Base-by-base conservation (phyloP, 768 basidiomycete genomes). In the Steccherinum ochraceum region DNA sequence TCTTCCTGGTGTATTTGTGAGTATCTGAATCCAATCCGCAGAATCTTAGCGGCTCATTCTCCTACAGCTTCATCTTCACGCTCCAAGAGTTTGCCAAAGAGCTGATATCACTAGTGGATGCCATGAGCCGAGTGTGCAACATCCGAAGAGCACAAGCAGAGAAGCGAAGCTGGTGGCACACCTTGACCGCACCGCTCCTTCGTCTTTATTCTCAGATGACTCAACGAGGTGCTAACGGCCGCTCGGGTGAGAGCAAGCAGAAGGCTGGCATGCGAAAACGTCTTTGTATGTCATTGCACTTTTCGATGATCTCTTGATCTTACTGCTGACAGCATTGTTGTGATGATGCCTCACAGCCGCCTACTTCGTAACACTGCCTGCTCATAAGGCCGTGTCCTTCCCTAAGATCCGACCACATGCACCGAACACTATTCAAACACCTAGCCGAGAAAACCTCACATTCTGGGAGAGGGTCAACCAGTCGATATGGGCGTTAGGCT, bases 51-150 rank as follows among this genome's bases (percentile, higher is more conserved):
- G 4, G 55, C 12, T 3, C 12, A 25, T 24, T 19, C 20, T 12
- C 24, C n/a, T 25, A 12, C 55, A 96, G 93, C 72, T 97, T 95
- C 68, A 87, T 96, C 56, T 99, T 97, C 68, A 95, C 93, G 0
- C 65, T 97, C 41, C 93, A 99, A 67, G 96, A 98, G 63, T 97
- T 97, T 63, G 80, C 90, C 5, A 74, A 78, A 52, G 95, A 98
- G 65, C 67, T 95, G 46, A 73, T 86, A 25, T 82, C 81, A 18
- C 79, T 98, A 11, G 77, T 90, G 0, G 89, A 93, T 62, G 84
- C 89, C 5, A 89, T 97, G 76, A 75, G 82, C 46, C 75, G 84
- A 50, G 84, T 97, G 43, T 85, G 88, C 49, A 76, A 70, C 49
- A 78, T 81, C 35, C 86, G 91, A 62, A 74, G 79, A 49, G 72